Base-by-base conservation (phyloP, 306 rosid genomes). In the Sicyos edulis region DNA sequence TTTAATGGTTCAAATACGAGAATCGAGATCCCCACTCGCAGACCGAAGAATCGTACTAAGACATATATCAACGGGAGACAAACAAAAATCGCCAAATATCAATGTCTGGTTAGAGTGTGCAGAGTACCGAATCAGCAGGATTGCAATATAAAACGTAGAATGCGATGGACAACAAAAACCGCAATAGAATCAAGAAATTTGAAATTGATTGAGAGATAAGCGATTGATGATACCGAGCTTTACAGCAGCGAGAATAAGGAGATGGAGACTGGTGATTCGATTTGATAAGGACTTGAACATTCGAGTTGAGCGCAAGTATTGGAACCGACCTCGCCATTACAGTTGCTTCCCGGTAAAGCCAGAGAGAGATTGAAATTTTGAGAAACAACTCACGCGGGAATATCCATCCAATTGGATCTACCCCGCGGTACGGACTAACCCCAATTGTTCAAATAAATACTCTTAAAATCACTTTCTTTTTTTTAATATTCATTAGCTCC, bases 371-470 rank as follows among this genome's bases (percentile, higher is more conserved):
- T 62, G 34, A 13, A 59, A 24, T 5, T 59, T 63, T n/a, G 50
- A 62, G 50, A 62, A 62, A 62, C 50, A 37, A 37, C 3, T 17
- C 11, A 64, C 71, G 54, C 34, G 71, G 71, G 71, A 66, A 66
- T 63, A 17, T 63, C 70, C 50, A 19, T 34, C 4, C 2, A 62
- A n/a, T 9, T 34, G 49, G 49, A 16, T 37, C 69, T 34, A 9
- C 45, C 11, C n/a, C n/a, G n/a, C 12, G 49, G 13, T 62, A 62
- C 24, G 68, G 12, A 62, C 24, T 60, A 37, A 37, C 44, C 45
- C 5, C n/a, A n/a, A n/a, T n/a, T n/a, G n/a, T n/a, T n/a, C n/a
- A n/a, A n/a, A n/a, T n/a, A n/a, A n/a, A n/a, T n/a, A n/a, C n/a
- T n/a, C n/a, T n/a, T n/a, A n/a, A n/a, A n/a, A n/a, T n/a, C n/a